Percentiles rank a stretch among this genome's conserved stretches.
phyloP scores from a whole-genome alignment of 345 rosid species.

The Corchorus olitorius region DNA sequence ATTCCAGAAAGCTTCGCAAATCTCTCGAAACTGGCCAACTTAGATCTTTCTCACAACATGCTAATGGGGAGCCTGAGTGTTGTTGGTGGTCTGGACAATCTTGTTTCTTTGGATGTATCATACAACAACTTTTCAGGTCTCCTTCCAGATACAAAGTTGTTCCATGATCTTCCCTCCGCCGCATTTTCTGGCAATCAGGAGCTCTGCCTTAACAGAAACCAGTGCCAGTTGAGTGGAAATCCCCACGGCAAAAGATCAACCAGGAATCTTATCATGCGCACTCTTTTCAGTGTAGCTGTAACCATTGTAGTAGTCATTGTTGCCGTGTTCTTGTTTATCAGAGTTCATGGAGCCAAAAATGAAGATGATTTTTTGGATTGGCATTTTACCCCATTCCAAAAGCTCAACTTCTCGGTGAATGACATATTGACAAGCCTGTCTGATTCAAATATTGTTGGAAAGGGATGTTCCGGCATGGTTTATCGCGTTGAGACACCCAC shows the following conservation, averaged over 20 bases:
- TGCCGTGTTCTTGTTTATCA: slow-evolving; percentile 41
- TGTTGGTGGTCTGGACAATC: slow-evolving; percentile 56
- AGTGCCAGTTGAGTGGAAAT: slow-evolving; percentile 29
- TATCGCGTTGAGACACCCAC: slow-evolving; percentile 59
- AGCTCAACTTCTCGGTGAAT: slow-evolving; percentile 56
- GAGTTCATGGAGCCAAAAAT: slow-evolving; percentile 31
- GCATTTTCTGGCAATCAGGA: slow-evolving; percentile 51
- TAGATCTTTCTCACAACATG: slow-evolving; percentile 64
- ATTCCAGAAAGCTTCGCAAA: slow-evolving; percentile 55
- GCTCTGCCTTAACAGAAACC: slow-evolving; percentile 50
- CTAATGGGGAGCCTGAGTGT: slow-evolving; percentile 48
- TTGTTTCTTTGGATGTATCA: slow-evolving; percentile 61
- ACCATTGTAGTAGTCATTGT: slow-evolving; percentile 37
- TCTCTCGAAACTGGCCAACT: slow-evolving; percentile 61
- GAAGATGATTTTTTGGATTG: slow-evolving; percentile 48
- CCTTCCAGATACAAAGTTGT: slow-evolving; percentile 62
- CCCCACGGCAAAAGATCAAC: slow-evolving; percentile 32
- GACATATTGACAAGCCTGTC: slow-evolving; percentile 52
- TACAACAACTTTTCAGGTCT: slow-evolving; percentile 61
- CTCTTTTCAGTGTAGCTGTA: slow-evolving; percentile 43
- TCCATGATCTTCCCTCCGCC: slow-evolving; percentile 48
- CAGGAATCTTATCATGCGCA: slow-evolving; percentile 39
- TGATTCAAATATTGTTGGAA: slow-evolving; percentile 59
- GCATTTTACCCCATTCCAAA: slow-evolving; percentile 70
- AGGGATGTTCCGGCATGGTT: slow-evolving; percentile 71